Percentiles rank a stretch among this genome's conserved stretches.
Conservation (phyloP, 805 yeast genomes). For the Schwanniomyces polymorphus region DNA sequence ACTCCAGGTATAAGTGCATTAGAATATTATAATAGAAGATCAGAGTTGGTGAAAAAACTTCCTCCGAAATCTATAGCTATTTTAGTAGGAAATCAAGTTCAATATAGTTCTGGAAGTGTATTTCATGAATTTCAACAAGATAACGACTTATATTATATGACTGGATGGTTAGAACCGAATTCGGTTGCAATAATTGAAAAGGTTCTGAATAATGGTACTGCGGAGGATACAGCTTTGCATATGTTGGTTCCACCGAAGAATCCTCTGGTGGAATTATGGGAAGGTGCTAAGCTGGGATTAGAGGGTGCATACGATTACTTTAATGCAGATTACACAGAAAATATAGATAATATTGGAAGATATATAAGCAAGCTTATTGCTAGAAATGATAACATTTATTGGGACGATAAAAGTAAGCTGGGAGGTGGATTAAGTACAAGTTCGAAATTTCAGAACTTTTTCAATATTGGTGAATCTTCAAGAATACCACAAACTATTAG, state of each 20-base stretch:
- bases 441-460: slow-evolving; percentile 17
- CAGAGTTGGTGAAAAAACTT: slow-evolving; percentile 53
- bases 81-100: slow-evolving; percentile 67
- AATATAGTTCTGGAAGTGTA: slow-evolving; percentile 86
- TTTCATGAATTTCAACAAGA: slow-evolving; percentile 92
- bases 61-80: slow-evolving; percentile 70
- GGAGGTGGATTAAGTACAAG: slow-evolving; percentile 4
- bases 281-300: slow-evolving; percentile 87
- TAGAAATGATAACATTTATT: slow-evolving; percentile 52
- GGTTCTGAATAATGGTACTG: slow-evolving; percentile 45
- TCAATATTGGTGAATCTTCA: slow-evolving; percentile 10
- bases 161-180: slow-evolving; percentile 93
- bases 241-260: slow-evolving; percentile 87
- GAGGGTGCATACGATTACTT: slow-evolving; percentile 80
- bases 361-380: slow-evolving; percentile 49
- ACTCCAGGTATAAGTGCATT: slow-evolving; percentile 86
- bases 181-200: slow-evolving; percentile 69
- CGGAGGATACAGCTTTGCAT: slow-evolving; percentile 58
- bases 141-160: slow-evolving; percentile 79
- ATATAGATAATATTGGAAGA: slow-evolving; percentile 42
- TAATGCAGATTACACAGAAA: slow-evolving; percentile 78
- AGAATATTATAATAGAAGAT: slow-evolving; percentile 78
- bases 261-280: slow-evolving; percentile 84
- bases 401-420: slow-evolving; percentile 42
- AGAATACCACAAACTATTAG: slow-evolving; percentile 12